phyloP scores from a whole-genome alignment of 1,139 yeast genomes.

The Trichomonascaceae sp. region DNA sequence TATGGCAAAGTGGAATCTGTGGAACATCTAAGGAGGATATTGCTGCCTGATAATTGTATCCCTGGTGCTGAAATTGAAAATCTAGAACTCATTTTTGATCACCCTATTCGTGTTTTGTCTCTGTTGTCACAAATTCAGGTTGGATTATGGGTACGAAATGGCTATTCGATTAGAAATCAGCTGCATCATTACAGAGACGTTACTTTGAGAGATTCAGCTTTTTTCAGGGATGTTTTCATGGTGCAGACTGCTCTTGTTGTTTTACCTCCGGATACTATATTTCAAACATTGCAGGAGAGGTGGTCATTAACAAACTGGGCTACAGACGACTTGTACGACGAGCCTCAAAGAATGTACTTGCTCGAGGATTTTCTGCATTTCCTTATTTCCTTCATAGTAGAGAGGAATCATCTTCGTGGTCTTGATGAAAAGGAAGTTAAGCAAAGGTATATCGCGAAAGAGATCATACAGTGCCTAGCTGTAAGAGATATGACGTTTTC shows the following conservation, averaged over 20 bases:
- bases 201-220: constrained; percentile 81
- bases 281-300: constrained; percentile 51
- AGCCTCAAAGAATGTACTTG: constrained; percentile 45
- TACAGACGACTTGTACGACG: constrained; percentile 36
- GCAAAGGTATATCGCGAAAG: constrained; percentile 52
- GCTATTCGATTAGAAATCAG: constrained; percentile 71
- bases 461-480: constrained; percentile 72
- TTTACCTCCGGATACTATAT: constrained; percentile 51
- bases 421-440: constrained; percentile 46
- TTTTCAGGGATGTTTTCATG: constrained; percentile 65
- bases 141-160: constrained; percentile 91
- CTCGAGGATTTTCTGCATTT: constrained; percentile 75
- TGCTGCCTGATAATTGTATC: constrained; percentile 17
- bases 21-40: constrained; percentile 25
- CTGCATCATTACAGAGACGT: constrained; percentile 72
- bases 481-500: constrained; percentile 70
- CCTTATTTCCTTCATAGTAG: constrained; percentile 63
- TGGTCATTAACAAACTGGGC: constrained; percentile 33
- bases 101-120: constrained; percentile 71
- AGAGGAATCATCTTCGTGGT: constrained; percentile 55
- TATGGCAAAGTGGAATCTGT: constrained; percentile 34
- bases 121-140: constrained; percentile 66
- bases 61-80: constrained; percentile 15
- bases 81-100: constrained; percentile 49
- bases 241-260: constrained; percentile 60